Evolutionary conservation across 73 alveolate genomes (phyloP).

Genomic region (Paraurostyla sp.): DNA sequence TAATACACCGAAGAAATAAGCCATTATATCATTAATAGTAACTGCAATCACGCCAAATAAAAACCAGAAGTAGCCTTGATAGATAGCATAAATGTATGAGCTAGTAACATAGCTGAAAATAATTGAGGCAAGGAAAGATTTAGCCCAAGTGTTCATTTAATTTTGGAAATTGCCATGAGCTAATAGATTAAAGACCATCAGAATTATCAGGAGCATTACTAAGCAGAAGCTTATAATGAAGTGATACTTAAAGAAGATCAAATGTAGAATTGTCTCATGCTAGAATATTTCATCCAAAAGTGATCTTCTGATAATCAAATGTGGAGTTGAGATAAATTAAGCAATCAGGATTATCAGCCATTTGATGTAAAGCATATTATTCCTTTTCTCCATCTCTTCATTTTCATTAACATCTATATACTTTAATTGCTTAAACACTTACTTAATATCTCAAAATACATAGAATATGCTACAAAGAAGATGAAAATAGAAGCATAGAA

Average conservation of each 20-base stretch:
- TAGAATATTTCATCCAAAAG: background rate
- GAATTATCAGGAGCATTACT: background rate
- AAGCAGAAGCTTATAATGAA: background rate
- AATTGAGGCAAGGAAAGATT: background rate
- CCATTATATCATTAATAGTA: slow-evolving; percentile 91
- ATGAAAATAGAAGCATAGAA: too few relatives aligned
- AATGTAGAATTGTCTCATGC: background rate
- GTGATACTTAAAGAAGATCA: background rate
- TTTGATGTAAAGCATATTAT: too few relatives aligned
- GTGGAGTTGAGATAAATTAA: background rate
- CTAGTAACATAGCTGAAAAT: background rate
- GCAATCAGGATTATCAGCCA: background rate
- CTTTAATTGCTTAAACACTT: too few relatives aligned
- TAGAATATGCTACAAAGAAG: too few relatives aligned
- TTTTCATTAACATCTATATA: too few relatives aligned
- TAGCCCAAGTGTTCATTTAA: slow-evolving; percentile 6
- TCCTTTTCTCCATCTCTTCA: too few relatives aligned
- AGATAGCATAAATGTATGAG: slow-evolving; percentile 71
- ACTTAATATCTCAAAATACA: too few relatives aligned
- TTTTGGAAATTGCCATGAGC: slow-evolving; percentile 1
- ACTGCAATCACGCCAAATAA: slow-evolving; percentile 94
- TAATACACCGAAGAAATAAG: slow-evolving; percentile 95
- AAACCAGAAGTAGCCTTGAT: slow-evolving; percentile 97
- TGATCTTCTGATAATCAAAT: background rate
- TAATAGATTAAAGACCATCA: background rate